A percentile compares a stretch with the other conserved stretches of the same genome.
Conservation (phyloP, 139 green algal species). For the Pedinophyceae sp. region DNA sequence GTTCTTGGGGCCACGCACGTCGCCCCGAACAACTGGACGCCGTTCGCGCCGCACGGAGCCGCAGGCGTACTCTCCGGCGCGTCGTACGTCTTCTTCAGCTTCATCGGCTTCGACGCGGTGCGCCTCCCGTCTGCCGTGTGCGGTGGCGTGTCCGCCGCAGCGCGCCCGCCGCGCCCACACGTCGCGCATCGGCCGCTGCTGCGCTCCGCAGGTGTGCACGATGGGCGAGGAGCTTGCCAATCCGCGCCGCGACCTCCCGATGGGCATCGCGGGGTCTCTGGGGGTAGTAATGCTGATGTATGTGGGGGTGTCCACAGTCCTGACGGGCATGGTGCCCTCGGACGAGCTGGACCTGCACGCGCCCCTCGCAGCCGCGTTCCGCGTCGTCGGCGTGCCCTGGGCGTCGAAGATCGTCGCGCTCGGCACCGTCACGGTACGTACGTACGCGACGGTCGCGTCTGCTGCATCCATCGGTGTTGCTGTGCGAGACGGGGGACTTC, state of each 20-base stretch:
- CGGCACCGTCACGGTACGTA: constrained; percentile 7
- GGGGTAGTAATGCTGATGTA: constrained; percentile 44
- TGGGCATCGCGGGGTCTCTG: constrained; percentile 49
- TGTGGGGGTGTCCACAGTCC: constrained; percentile 21
- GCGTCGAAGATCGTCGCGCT: constrained; percentile 26
- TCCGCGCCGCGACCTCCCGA: constrained; percentile 39
- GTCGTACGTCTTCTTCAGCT: too few relatives aligned
- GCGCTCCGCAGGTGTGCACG: too few relatives aligned
- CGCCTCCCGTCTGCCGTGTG: too few relatives aligned
- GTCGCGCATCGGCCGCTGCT: too few relatives aligned
- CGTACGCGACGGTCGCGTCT: too few relatives aligned
- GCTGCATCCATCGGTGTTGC: too few relatives aligned
- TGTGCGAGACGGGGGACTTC: too few relatives aligned
- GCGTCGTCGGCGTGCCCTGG: constrained; percentile 29
- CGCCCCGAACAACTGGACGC: constrained; percentile 3
- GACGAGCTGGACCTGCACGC: constrained; percentile 38
- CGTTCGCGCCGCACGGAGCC: constrained; percentile 4
- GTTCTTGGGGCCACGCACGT: too few relatives aligned
- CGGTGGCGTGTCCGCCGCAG: too few relatives aligned
- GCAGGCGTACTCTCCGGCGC: constrained; percentile 6
- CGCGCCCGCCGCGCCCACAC: too few relatives aligned
- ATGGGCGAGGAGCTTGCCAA: constrained; percentile 34
- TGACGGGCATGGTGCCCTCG: constrained; percentile 28
- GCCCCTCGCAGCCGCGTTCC: constrained; percentile 49
- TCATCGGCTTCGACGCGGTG: too few relatives aligned